Evolutionary conservation across 805 yeast genomes (phyloP), one percentile per base, ranked within the genome.

Genomic region (Kodamaea hsintzibuensis): DNA sequence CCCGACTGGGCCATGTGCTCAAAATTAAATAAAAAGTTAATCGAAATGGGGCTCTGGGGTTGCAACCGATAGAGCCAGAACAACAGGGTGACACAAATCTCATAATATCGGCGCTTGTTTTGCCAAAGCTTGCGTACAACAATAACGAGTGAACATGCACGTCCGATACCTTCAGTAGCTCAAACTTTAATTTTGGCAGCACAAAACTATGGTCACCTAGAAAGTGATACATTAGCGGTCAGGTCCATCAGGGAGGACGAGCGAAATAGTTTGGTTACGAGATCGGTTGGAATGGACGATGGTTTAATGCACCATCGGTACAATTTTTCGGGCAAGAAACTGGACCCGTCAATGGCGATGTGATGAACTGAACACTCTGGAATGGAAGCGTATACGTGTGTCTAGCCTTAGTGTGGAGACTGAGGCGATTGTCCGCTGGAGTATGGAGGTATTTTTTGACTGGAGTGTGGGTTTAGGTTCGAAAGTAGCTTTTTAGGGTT

Each of bases 151-250:
- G 44, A 17, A 40, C 44, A 40, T 14, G 25, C 44, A 40, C 44
- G 44, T 17, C 5, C 44, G 44, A 40, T 40, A 40, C 44, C 44
- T 19, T 40, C 44, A 40, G 42, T 14, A 38, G 18, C n/a, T 19
- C 44, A 40, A 40, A 40, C 25, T 40, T 40, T 40, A 40, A 40
- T 16, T 16, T 13, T 9, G 35, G 25, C 42, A 13, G 44, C 44
- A 40, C 44, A 40, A 40, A 40, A 25, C 27, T 14, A 14, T 10
- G 13, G 44, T 40, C 44, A 40, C 44, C 44, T 40, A 40, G 44
- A 40, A 40, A 40, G 44, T 40, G 44, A 40, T 40, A 40, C 44
- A 40, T 19, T 40, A 19, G 44, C 42, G 18, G 17, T 38, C 42
- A 14, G 44, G 25, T 14, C 44, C 19, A 40, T 8, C 27, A 22